Percentiles rank a stretch among this genome's conserved stretches.
Conservation (phyloP, 257 asterid genomes). For the Solanum pimpinellifolium region DNA sequence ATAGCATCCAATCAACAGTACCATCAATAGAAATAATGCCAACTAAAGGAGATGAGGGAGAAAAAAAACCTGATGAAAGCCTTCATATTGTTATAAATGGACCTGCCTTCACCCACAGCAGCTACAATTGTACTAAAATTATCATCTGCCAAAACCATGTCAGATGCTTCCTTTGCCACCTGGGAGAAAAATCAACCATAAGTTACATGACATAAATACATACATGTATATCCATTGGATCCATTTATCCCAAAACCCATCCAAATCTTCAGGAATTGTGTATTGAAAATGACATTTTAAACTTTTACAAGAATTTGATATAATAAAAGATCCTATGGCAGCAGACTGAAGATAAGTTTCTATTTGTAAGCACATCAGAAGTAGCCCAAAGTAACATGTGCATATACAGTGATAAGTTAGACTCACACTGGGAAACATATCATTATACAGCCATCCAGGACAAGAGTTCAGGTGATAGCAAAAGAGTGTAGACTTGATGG, state of each 20-base stretch:
- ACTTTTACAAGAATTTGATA: neutral
- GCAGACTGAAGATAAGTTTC: neutral
- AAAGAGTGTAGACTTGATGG: neutral
- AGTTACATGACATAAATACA: neutral
- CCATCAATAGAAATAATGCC: neutral
- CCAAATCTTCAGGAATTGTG: neutral
- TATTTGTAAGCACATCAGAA: neutral
- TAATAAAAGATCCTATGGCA: neutral
- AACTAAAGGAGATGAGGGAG: neutral
- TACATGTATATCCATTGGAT: neutral
- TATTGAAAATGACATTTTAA: neutral
- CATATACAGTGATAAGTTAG: neutral
- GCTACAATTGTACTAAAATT: conserved; percentile 91
- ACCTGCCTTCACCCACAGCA: conserved; percentile 98
- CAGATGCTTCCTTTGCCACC: conserved; percentile 99
- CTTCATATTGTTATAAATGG: conserved; percentile 83
- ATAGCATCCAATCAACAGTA: neutral
- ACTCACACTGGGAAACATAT: neutral
- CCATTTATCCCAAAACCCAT: neutral
- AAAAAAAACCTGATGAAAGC: conserved; percentile 81
- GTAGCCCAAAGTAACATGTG: neutral
- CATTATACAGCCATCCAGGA: neutral
- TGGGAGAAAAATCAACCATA: conserved; percentile 5
- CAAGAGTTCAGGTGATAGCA: neutral
- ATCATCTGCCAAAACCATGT: conserved; percentile 98